Conservation (phyloP, 2,329 filamentous ascomycete genomes). For the Fusarium euwallaceae region DNA sequence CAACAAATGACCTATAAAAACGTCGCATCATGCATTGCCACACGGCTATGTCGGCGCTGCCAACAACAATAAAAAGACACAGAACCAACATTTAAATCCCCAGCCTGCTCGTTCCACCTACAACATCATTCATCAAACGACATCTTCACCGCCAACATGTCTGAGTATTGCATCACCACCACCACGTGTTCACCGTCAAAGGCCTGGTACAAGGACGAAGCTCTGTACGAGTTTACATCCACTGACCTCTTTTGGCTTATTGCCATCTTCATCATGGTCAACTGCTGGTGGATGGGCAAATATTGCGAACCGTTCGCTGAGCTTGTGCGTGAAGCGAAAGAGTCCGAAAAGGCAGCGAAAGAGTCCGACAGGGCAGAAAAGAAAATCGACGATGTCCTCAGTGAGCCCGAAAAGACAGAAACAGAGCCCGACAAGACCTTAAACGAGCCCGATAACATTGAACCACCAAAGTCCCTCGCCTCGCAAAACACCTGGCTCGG, state of each 20-base stretch:
- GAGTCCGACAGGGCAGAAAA: background rate
- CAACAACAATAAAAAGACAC: background rate
- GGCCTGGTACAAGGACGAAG: slow-evolving; percentile 26
- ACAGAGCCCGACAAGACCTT: background rate
- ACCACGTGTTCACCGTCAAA: background rate
- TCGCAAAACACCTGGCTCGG: background rate
- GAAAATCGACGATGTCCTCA: no score
- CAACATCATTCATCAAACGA: background rate
- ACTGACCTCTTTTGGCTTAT: slow-evolving; percentile 33
- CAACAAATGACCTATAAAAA: background rate
- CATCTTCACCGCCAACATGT: background rate
- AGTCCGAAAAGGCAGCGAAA: background rate
- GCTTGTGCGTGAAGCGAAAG: background rate
- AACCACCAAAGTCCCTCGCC: background rate
- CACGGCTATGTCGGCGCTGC: background rate
- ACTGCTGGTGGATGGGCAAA: slow-evolving; percentile 22
- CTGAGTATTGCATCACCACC: background rate
- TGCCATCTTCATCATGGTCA: slow-evolving; percentile 14
- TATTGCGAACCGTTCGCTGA: slow-evolving; percentile 8
- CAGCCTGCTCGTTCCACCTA: background rate
- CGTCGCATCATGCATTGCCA: background rate
- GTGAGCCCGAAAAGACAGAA: background rate
- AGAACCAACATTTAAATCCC: background rate
- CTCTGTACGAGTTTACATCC: slow-evolving; percentile 26
- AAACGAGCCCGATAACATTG: background rate